Conservation (phyloP, 2,329 filamentous ascomycete genomes). For the Epicoccum sorghinum region DNA sequence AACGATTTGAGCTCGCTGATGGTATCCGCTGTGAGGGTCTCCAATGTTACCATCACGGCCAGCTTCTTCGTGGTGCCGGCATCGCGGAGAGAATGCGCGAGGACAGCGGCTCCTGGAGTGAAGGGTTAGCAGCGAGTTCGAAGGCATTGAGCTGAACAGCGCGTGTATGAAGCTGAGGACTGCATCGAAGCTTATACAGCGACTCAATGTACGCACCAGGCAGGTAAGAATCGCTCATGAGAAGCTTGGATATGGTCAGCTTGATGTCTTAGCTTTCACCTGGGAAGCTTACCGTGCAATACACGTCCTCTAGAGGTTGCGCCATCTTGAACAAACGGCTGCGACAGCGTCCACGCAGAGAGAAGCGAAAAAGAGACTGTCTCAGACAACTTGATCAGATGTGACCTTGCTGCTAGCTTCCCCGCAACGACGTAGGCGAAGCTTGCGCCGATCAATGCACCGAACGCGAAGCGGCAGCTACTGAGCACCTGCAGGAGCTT, state of each 20-base stretch:
- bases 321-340: constrained; percentile 34
- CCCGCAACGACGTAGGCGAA: constrained; percentile 34
- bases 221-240: constrained; percentile 90
- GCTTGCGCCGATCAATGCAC: constrained; percentile 32
- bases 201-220: constrained; percentile 67
- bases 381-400: constrained; percentile 14
- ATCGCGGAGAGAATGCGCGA: constrained; percentile 94
- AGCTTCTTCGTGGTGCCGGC: constrained; percentile 84
- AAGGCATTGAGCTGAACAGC: background rate
- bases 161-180: background rate
- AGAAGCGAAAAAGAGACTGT: background rate
- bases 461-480: constrained; percentile 30
- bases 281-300: constrained; percentile 64
- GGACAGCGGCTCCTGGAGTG: constrained; percentile 78
- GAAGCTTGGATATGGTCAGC: constrained; percentile 67
- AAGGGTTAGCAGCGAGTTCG: background rate
- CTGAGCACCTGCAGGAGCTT: constrained; percentile 25
- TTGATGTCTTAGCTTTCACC: constrained; percentile 25
- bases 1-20: constrained; percentile 80
- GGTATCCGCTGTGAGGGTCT: constrained; percentile 76
- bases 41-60: constrained; percentile 80
- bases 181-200: background rate
- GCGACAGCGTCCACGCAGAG: constrained; percentile 3
- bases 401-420: constrained; percentile 26
- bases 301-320: constrained; percentile 61